phyloP scores from a whole-genome alignment of 2,329 filamentous ascomycete genomes.

The Colletotrichum theobromicola region DNA sequence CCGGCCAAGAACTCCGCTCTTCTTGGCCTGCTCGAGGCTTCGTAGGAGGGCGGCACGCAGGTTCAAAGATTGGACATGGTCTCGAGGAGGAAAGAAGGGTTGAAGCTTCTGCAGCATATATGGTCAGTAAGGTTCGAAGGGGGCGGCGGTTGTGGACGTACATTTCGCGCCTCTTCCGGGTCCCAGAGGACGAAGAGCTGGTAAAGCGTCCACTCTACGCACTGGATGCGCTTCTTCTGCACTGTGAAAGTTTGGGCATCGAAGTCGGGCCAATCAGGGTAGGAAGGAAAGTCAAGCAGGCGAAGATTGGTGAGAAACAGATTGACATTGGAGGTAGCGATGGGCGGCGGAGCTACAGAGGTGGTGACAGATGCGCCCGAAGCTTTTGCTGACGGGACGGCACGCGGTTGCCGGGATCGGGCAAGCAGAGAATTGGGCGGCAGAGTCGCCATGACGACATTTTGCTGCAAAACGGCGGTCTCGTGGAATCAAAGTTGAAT shows the following conservation, averaged over 20 bases:
- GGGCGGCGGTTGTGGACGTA: constrained; percentile 39
- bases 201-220: constrained; percentile 90
- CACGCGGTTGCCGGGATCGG: constrained; percentile 29
- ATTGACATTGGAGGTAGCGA: constrained; percentile 56
- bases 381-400: constrained; percentile 23
- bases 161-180: constrained; percentile 73
- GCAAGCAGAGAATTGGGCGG: constrained; percentile 33
- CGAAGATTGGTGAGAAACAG: constrained; percentile 85
- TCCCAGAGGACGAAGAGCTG: constrained; percentile 88
- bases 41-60: constrained; percentile 84
- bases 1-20: constrained; percentile 80
- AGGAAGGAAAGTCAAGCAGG: constrained; percentile 79
- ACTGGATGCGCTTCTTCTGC: constrained; percentile 82
- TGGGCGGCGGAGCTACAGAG: constrained; percentile 32
- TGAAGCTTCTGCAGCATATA: constrained; percentile 71
- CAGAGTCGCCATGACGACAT: constrained; percentile 36
- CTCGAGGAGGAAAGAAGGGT: constrained; percentile 88
- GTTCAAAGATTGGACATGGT: constrained; percentile 90
- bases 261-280: constrained; percentile 81
- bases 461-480: neutral
- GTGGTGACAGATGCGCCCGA: constrained; percentile 6
- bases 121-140: neutral
- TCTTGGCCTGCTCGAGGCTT: constrained; percentile 84
- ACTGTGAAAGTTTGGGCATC: constrained; percentile 74
- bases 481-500: neutral